A percentile compares a stretch with the other conserved stretches of the same genome.
Evolutionary conservation across 345 rosid species (phyloP).

Genomic region (Lepidium aucheri): DNA sequence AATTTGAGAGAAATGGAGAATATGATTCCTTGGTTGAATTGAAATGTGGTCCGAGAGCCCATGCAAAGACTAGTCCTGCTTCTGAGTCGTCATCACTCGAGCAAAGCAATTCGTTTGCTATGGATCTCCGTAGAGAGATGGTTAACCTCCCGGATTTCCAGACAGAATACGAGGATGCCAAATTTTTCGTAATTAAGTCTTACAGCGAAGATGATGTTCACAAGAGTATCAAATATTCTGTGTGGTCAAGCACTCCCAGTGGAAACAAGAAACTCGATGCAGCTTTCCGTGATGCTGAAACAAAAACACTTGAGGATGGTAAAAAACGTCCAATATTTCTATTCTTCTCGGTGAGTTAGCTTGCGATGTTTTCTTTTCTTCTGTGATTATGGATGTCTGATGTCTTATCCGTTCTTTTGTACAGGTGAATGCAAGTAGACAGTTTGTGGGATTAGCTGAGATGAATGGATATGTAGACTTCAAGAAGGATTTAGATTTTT

Average conservation of each 20-base stretch:
- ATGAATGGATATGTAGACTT: conserved; percentile 71
- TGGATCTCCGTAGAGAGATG: conserved; percentile 32
- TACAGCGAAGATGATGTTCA: conserved; percentile 79
- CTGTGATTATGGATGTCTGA: not conserved
- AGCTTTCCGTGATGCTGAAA: conserved; percentile 44
- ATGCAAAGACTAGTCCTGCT: conserved; percentile 27
- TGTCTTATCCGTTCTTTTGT: not conserved
- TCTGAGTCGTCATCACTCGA: conserved; percentile 30
- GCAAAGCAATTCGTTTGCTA: conserved; percentile 32
- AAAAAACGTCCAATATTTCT: conserved; percentile 57
- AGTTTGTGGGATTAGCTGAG: conserved; percentile 78
- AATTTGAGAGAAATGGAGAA: conserved; percentile 30
- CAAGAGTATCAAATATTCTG: conserved; percentile 63
- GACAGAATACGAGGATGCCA: conserved; percentile 43
- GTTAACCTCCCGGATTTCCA: conserved; percentile 53
- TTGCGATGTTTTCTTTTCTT: not conserved
- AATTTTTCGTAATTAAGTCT: conserved; percentile 65
- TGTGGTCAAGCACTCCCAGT: conserved; percentile 67
- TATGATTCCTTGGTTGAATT: conserved; percentile 40
- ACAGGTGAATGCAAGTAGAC: conserved; percentile 84
- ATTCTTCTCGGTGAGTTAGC: conserved; percentile 68
- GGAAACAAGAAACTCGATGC: conserved; percentile 77
- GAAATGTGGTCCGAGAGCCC: conserved; percentile 64
- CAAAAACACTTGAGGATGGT: conserved; percentile 34
- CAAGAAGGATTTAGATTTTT: conserved; percentile 65